Evolutionary conservation across 2,329 filamentous ascomycete genomes (phyloP).

Genomic region (Penicillium psychrosexuale): DNA sequence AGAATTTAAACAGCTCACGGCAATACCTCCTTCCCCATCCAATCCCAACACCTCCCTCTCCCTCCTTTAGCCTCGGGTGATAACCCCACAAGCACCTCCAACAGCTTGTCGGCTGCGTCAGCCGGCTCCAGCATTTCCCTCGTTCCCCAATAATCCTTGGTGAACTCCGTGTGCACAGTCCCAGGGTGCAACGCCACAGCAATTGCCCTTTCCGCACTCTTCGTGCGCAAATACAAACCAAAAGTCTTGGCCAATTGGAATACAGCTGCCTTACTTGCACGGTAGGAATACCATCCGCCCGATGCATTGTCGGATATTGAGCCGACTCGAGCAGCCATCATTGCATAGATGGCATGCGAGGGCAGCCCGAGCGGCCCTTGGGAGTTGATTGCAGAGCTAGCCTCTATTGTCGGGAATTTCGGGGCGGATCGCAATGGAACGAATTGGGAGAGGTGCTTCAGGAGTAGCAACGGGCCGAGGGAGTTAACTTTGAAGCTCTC

Average conservation of each 20-base stretch:
- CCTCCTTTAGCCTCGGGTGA: conserved; percentile 40
- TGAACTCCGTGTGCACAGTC: conserved; percentile 73
- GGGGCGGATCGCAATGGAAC: conserved; percentile 59
- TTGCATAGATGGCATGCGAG: conserved; percentile 62
- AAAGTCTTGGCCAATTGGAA: conserved; percentile 69
- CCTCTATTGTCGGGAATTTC: conserved; percentile 26
- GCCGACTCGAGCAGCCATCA: conserved; percentile 75
- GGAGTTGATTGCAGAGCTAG: conserved; percentile 4
- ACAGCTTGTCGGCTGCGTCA: conserved; percentile 63
- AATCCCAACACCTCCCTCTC: conserved; percentile 67
- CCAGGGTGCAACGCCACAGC: conserved; percentile 73
- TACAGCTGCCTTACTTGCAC: conserved; percentile 71
- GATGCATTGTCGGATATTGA: conserved; percentile 67
- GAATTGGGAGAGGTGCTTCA: conserved; percentile 71
- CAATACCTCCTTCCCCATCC: conserved; percentile 62
- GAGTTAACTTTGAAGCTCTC: conserved; percentile 71
- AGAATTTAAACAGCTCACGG: conserved; percentile 41
- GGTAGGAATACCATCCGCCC: conserved; percentile 81
- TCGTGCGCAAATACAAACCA: conserved; percentile 62
- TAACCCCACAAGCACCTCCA: conserved; percentile 55
- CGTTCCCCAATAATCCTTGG: conserved; percentile 66
- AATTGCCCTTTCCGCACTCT: conserved; percentile 61
- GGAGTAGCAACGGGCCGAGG: conserved; percentile 69
- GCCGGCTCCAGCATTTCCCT: conserved; percentile 67
- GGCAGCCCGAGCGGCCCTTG: conserved; percentile 42